phyloP scores from a whole-genome alignment of 345 rosid species.

The Salix brachista region DNA sequence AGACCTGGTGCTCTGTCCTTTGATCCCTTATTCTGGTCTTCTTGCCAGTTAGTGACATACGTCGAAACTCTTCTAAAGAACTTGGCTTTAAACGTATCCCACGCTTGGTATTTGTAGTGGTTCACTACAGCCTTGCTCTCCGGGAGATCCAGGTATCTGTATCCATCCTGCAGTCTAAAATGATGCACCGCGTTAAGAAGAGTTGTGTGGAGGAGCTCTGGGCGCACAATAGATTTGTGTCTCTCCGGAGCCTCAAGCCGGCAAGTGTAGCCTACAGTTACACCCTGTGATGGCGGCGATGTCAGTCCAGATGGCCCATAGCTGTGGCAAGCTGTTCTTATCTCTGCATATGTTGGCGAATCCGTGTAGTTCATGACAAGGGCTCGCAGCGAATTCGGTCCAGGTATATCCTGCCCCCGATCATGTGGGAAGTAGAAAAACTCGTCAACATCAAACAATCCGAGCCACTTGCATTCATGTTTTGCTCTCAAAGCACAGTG shows the following conservation, averaged over 20 bases:
- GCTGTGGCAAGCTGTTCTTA: constrained; percentile 82
- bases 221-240: constrained; percentile 79
- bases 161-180: constrained; percentile 57
- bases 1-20: constrained; percentile 93
- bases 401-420: constrained; percentile 35
- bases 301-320: constrained; percentile 90
- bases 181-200: constrained; percentile 93
- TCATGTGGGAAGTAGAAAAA: constrained; percentile 69
- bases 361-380: constrained; percentile 70
- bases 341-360: constrained; percentile 55
- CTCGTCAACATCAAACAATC: constrained; percentile 93
- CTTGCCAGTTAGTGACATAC: constrained; percentile 92
- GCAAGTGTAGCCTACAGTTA: constrained; percentile 84
- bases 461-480: constrained; percentile 82
- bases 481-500: constrained; percentile 81
- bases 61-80: constrained; percentile 90
- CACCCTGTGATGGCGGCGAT: constrained; percentile 62
- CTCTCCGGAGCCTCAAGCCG: constrained; percentile 80
- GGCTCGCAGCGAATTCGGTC: constrained; percentile 50
- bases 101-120: constrained; percentile 94
- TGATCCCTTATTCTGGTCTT: constrained; percentile 82
- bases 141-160: constrained; percentile 53
- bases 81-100: constrained; percentile 86
- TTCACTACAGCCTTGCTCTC: constrained; percentile 66
- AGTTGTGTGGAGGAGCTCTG: constrained; percentile 47